These are phyloP conservation scores for Xylaria arbuscula DNA, from an alignment of 2,329 filamentous ascomycete species.

Conservation along the genomic window DNA sequence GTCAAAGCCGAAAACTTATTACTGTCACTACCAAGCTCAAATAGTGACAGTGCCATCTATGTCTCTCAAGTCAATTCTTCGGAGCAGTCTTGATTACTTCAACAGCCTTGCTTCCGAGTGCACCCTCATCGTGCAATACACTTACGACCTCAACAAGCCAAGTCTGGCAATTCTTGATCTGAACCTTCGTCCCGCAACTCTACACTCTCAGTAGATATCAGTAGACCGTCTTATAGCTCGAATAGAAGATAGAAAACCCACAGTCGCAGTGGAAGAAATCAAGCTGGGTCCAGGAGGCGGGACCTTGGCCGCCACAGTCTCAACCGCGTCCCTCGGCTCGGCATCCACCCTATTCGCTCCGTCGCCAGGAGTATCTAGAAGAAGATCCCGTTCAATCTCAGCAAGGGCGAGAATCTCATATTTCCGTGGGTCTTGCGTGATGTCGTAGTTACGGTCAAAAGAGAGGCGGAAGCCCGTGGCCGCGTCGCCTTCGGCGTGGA, in stretches of 20 bases:
- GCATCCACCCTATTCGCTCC: slow-evolving; percentile 1
- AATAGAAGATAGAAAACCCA: background rate
- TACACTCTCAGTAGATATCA: background rate
- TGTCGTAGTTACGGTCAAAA: slow-evolving; percentile 18
- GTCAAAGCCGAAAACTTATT: no score
- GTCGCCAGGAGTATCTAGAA: slow-evolving; percentile 3
- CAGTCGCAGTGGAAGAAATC: background rate
- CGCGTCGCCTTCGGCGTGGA: slow-evolving; percentile 11
- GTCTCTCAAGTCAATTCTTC: slow-evolving; percentile 9
- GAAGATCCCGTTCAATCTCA: background rate
- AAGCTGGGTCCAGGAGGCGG: slow-evolving; percentile 15
- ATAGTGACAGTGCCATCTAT: no score
- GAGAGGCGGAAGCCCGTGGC: slow-evolving; percentile 21
- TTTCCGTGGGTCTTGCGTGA: slow-evolving; percentile 1
- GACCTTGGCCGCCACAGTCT: slow-evolving; percentile 7
- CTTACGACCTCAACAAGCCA: slow-evolving; percentile 16
- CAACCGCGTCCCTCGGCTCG: slow-evolving; percentile 11
- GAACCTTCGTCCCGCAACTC: slow-evolving; percentile 7
- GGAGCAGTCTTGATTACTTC: slow-evolving; percentile 9
- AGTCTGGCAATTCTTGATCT: slow-evolving; percentile 23
- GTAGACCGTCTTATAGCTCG: background rate
- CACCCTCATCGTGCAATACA: background rate
- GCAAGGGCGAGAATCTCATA: background rate
- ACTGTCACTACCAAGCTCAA: background rate
- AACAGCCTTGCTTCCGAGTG: background rate